Base-by-base conservation (phyloP, 2,329 filamentous ascomycete species). In the Sporothrix humicola region DNA sequence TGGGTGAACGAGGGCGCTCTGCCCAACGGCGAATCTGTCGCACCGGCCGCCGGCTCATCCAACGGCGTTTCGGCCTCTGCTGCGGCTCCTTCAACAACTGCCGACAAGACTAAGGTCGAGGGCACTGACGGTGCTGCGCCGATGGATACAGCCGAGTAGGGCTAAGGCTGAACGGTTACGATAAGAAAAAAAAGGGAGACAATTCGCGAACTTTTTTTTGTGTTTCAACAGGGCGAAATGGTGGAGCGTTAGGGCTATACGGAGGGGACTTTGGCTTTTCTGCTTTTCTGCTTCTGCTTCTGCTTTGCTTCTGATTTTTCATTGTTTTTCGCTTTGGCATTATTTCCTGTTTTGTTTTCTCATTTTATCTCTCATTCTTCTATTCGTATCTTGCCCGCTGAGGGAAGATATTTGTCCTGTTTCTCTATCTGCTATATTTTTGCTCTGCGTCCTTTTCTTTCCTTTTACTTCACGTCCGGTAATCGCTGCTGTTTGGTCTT, bases 1-100 rank as follows among this genome's bases (percentile, higher is more conserved):
- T 89, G 87, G 86, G 81, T 85, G 77, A 83, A 85, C 61, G 85
- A 88, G 37, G 87, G 86, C 15, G 74, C 76, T 37, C 48, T 75
- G 73, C 75, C 74, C 52, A 65, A 66, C 1, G 63, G 68, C 17
- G 69, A 65, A 23, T 17, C 69, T 13, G 69, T 48, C 8, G 48
- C 54, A 8, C 5, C 68, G n/a, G 42, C 48, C 72, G 26, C 46
- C 31, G 26, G 66, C 17, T 50, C 54, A 26, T 46, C 54, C 46
- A 52, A 66, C 42, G 61, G 61, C n/a, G 61, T 46, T 44, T 56
- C 66, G 1, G 23, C 48, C 31, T 69, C 50, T 46, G 37, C 48
- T 20, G 71, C 37, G 12, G 37, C 46, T n/a, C 26, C 42, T 9
- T 31, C 56, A 5, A 10, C 59, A 12, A 37, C 37, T 17, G 44